phyloP scores from a whole-genome alignment of 441 rosid species.

The Brassica hybrid region DNA sequence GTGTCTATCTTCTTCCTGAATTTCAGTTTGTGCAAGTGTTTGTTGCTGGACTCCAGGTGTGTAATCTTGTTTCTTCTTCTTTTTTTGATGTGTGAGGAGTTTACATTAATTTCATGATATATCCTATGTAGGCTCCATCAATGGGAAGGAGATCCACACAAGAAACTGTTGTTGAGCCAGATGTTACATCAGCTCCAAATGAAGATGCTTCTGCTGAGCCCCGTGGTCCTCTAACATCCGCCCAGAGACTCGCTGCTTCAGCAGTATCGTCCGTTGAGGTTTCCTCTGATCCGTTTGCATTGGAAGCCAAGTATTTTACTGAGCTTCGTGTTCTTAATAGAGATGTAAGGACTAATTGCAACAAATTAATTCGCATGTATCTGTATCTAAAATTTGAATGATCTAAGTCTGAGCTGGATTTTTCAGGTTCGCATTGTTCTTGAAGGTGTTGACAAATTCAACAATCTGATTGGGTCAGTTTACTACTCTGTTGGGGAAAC shows the following conservation, averaged over 20 bases:
- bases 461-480: conserved; percentile 92
- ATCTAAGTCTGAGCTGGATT: conserved; percentile 42
- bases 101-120: conserved; percentile 13
- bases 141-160: conserved; percentile 74
- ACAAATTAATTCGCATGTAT: conserved; percentile 8
- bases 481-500: conserved; percentile 87
- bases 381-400: conserved; percentile 18
- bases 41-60: conserved; percentile 97
- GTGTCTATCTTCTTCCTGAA: conserved; percentile 94
- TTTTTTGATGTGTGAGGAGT: conserved; percentile 1
- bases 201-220: conserved; percentile 72
- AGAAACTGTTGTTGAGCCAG: conserved; percentile 59
- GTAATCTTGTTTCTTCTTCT: conserved; percentile 7
- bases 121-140: conserved; percentile 73
- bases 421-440: conserved; percentile 91
- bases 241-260: conserved; percentile 87
- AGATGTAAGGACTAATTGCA: conserved; percentile 61
- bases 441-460: conserved; percentile 95
- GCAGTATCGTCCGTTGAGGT: conserved; percentile 62
- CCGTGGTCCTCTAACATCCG: conserved; percentile 76
- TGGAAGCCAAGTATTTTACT: conserved; percentile 89
- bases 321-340: conserved; percentile 86
- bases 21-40: conserved; percentile 96
- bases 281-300: conserved; percentile 80
- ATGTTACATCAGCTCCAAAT: conserved; percentile 54